Evolutionary conservation across 2,329 filamentous ascomycete genomes (phyloP).

Genomic region (Graphilbum ipis-grandicollis): DNA sequence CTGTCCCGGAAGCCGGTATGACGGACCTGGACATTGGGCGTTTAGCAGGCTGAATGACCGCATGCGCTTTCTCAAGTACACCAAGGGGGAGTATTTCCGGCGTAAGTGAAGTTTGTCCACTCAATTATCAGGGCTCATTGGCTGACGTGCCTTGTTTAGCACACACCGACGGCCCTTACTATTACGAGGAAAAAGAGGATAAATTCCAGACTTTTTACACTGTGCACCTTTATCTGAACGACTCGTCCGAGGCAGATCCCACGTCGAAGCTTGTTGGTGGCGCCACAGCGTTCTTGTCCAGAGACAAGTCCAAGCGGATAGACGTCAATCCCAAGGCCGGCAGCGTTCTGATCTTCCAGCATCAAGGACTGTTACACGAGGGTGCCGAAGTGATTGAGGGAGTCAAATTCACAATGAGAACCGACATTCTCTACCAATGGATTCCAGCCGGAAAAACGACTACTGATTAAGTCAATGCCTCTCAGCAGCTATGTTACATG

Average conservation of each 20-base stretch:
- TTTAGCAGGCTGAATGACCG: conserved; percentile 48
- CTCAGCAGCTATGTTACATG: too few species aligned
- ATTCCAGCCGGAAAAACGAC: background rate
- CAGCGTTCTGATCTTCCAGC: conserved; percentile 43
- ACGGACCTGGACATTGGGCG: conserved; percentile 17
- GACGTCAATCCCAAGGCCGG: conserved; percentile 39
- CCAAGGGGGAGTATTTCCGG: conserved; percentile 54
- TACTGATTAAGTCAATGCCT: too few species aligned
- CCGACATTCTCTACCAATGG: conserved; percentile 25
- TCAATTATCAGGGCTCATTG: too few species aligned
- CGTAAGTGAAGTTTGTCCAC: conserved; percentile 18
- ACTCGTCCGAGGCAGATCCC: conserved; percentile 23
- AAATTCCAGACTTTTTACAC: conserved; percentile 32
- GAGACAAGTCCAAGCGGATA: conserved; percentile 21
- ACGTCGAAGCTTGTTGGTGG: conserved; percentile 27
- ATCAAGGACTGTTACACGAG: conserved; percentile 30
- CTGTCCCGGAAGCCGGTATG: conserved; percentile 12
- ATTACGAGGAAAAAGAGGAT: conserved; percentile 32
- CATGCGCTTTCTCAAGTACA: conserved; percentile 60
- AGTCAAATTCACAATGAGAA: conserved; percentile 38
- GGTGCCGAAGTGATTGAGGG: conserved; percentile 34
- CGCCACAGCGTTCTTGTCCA: conserved; percentile 35
- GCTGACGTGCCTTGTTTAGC: conserved; percentile 26
- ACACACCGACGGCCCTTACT: conserved; percentile 48
- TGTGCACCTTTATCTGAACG: conserved; percentile 36